These are phyloP conservation scores for Penicillium paneum DNA, from an alignment of 2,329 filamentous ascomycete genomes.

Conservation along the genomic window DNA sequence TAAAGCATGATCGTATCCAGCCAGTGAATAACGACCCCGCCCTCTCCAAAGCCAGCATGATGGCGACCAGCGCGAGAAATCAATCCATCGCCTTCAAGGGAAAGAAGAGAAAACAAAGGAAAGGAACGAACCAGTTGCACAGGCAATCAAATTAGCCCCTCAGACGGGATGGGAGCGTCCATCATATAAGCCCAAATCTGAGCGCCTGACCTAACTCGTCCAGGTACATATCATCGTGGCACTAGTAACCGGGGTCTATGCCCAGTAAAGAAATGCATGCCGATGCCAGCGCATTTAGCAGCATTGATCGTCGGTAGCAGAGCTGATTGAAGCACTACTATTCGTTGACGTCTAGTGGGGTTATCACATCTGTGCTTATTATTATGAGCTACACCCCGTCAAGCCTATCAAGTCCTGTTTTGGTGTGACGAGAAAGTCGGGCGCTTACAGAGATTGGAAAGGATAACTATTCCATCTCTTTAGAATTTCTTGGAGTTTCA, in stretches of 20 bases:
- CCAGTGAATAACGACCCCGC: conserved; percentile 40
- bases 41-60: conserved; percentile 37
- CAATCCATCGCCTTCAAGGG: conserved; percentile 30
- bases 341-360: conserved; percentile 24
- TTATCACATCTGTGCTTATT: conserved; percentile 26
- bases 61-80: conserved; percentile 34
- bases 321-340: conserved; percentile 9
- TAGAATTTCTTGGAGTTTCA: not conserved
- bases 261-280: conserved; percentile 15
- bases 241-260: conserved; percentile 11
- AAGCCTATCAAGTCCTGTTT: not conserved
- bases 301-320: conserved; percentile 14
- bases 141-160: conserved; percentile 3
- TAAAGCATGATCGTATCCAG: conserved; percentile 42
- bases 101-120: conserved; percentile 7
- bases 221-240: conserved; percentile 5
- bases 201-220: conserved; percentile 11
- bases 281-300: conserved; percentile 9
- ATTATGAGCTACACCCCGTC: conserved; percentile 2
- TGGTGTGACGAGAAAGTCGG: conserved; percentile 8
- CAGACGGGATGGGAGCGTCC: conserved; percentile 10
- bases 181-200: conserved; percentile 6
- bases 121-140: conserved; percentile 5
- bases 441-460: conserved; percentile 19
- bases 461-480: not conserved